A percentile compares a stretch with the other conserved stretches of the same genome.
Conservation (phyloP, 2,329 filamentous ascomycete genomes). For the Fusarium incarnatum region DNA sequence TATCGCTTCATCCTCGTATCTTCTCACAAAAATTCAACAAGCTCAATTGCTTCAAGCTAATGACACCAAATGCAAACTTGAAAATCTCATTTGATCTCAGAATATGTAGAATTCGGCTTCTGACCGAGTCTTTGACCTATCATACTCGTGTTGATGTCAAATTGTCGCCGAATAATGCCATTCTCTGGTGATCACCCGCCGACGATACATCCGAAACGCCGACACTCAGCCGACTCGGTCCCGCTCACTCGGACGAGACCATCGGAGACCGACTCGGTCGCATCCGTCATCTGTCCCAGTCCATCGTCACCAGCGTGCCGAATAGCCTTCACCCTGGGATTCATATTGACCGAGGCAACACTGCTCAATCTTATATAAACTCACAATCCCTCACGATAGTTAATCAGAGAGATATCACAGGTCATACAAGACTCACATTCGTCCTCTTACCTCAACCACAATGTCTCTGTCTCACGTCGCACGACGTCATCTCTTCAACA, state of each 20-base stretch:
- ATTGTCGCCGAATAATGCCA: background rate
- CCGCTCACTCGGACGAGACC: conserved; percentile 13
- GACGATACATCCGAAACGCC: conserved; percentile 2
- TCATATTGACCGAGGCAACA: background rate
- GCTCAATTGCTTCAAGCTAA: no score
- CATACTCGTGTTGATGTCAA: no score
- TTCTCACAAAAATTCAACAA: no score
- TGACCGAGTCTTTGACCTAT: no score
- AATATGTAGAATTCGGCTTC: fast-evolving
- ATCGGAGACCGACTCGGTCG: conserved; percentile 19
- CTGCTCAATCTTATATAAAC: conserved; percentile 5
- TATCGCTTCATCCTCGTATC: no score
- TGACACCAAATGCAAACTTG: no score
- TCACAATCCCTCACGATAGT: background rate
- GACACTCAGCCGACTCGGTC: conserved; percentile 3
- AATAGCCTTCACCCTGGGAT: background rate
- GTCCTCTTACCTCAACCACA: background rate
- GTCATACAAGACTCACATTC: background rate
- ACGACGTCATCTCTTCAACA: conserved; percentile 20
- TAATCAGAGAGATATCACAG: no score
- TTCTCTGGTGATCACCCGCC: background rate
- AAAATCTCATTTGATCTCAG: no score
- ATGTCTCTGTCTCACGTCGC: conserved; percentile 18
- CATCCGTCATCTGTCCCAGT: background rate
- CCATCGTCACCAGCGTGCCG: background rate